These are phyloP conservation scores for Neurospora tetrasperma DNA, from an alignment of 495 filamentous ascomycete species.

Conservation along the genomic window DNA sequence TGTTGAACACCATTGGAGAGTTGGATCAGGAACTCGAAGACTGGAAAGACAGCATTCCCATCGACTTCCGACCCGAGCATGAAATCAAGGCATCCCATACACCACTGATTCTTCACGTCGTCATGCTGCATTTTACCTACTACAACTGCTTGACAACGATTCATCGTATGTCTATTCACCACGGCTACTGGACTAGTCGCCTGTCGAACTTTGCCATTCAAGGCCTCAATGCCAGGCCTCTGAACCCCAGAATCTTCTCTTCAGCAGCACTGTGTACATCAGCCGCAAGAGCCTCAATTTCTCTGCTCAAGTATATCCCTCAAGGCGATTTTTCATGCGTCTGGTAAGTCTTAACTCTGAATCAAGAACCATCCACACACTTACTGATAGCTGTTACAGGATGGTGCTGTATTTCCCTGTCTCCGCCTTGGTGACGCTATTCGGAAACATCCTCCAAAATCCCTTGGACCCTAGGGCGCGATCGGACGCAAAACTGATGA, in stretches of 20 bases:
- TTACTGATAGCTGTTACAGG: constrained; percentile 40
- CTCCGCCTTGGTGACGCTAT: constrained; percentile 87
- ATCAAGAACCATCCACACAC: background rate
- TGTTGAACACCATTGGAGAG: constrained; percentile 92
- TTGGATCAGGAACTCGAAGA: constrained; percentile 87
- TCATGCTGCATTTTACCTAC: constrained; percentile 90
- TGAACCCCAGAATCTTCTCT: constrained; percentile 92
- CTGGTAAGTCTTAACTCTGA: constrained; percentile 52
- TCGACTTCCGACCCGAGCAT: constrained; percentile 89
- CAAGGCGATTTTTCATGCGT: constrained; percentile 91
- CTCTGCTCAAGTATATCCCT: constrained; percentile 89
- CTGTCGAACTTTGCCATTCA: constrained; percentile 92
- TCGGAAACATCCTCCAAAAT: constrained; percentile 95
- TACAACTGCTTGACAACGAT: constrained; percentile 98
- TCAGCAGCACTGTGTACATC: constrained; percentile 86
- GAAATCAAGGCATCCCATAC: constrained; percentile 87
- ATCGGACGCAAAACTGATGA: constrained; percentile 85
- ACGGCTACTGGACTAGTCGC: constrained; percentile 95
- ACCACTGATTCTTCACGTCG: constrained; percentile 82
- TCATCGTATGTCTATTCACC: constrained; percentile 96
- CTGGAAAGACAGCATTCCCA: constrained; percentile 91
- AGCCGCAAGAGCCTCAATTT: constrained; percentile 85
- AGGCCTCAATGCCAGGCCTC: constrained; percentile 75
- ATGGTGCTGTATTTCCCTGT: constrained; percentile 96
- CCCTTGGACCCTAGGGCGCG: constrained; percentile 81